Conservation (phyloP, 2,329 filamentous ascomycete genomes). For the Phialophora expanda region DNA sequence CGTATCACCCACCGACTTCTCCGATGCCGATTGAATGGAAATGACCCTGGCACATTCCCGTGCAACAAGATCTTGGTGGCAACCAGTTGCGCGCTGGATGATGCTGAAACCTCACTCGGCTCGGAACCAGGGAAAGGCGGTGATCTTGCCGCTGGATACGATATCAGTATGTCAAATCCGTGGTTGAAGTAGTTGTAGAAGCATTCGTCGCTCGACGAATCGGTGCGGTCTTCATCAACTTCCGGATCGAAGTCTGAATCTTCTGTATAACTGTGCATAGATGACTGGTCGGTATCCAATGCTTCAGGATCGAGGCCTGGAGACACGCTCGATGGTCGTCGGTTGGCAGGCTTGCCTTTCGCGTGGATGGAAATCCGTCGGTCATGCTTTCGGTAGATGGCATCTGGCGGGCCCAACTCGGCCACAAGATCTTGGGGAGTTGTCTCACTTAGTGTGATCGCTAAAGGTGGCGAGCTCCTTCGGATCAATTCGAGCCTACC, state of each 20-base stretch:
- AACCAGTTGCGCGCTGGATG: constrained; percentile 67
- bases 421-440: constrained; percentile 89
- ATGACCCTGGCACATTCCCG: constrained; percentile 92
- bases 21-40: constrained; percentile 93
- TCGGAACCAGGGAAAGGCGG: constrained; percentile 60
- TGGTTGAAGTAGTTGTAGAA: constrained; percentile 99
- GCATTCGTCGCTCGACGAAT: constrained; percentile 59
- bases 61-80: constrained; percentile 93
- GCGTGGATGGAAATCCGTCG: constrained; percentile 83
- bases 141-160: constrained; percentile 70
- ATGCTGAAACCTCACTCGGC: constrained; percentile 32
- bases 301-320: constrained; percentile 48
- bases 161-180: constrained; percentile 92
- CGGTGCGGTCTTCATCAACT: constrained; percentile 66
- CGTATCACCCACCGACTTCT: constrained; percentile 84
- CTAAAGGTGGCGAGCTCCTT: constrained; percentile 69
- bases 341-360: constrained; percentile 57
- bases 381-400: constrained; percentile 90
- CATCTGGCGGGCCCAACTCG: constrained; percentile 89
- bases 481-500: constrained; percentile 79
- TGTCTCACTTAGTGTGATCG: constrained; percentile 80
- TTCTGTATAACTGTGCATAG: constrained; percentile 72
- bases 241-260: constrained; percentile 66
- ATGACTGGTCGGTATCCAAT: constrained; percentile 77
- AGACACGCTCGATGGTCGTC: constrained; percentile 42